Base-by-base conservation (phyloP, 352 stramenopile genomes). In the Pythium dissimile region DNA sequence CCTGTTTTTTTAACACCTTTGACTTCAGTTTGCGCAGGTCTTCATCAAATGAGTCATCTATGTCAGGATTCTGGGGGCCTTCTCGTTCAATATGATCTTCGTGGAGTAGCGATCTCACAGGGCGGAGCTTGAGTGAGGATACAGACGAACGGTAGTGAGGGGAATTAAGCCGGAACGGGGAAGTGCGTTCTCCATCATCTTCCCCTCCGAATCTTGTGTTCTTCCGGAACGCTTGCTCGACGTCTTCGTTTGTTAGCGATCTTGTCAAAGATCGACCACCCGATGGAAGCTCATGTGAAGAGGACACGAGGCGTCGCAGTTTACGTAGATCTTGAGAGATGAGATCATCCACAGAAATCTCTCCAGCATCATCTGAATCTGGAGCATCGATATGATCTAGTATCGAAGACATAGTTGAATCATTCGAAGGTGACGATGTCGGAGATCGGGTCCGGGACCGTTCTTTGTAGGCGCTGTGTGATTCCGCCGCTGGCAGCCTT, bases 21-120 rank as follows among this genome's bases (percentile, higher is more conserved):
- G 47, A 47, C 38, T 69, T 56, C 35, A 87, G 24, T 6, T 56
- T 50, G 10, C 48, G 56, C 21, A 87, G 61, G 46, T 85, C 74
- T 32, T 78, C 58, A 2, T 61, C 53, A 48, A 87, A 83, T 3
- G 67, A 79, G n/a, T 84, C 72, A n/a, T 78, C 72, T 13, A 51
- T 27, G 1, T 64, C 59, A n/a, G 21, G 21, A 18, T 51, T 20
- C 7, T 30, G 11, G 26, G 8, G 10, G 3, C 16, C 10, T 28
- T 31, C 7, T 15, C 28, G 26, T 21, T 54, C 9, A 2, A n/a
- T 10, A 24, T 30, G 15, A 15, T 18, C 3, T 24, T 28, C 26
- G 8, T 54, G 35, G 1, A 44, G 16, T 9, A 45, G 64, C 49
- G 21, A 73, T 41, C 10, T 44, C 11, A 64, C 47, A 11, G 56